Evolutionary conservation across 129 eudicot genomes (phyloP).

Genomic region (Solidago caesia): DNA sequence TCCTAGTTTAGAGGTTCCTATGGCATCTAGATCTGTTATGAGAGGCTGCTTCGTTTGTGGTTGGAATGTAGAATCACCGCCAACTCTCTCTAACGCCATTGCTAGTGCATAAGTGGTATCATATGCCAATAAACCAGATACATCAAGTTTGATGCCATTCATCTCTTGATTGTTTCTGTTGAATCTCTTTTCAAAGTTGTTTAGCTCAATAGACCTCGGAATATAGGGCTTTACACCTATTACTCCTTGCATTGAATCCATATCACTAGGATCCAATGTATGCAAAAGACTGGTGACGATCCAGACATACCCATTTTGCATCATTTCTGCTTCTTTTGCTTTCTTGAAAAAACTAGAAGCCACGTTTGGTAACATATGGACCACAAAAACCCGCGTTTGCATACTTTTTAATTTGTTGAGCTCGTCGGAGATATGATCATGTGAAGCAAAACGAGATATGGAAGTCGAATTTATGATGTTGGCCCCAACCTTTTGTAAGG

Average conservation of each 20-base stretch:
- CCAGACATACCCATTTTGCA: slow-evolving; percentile 58
- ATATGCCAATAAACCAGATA: slow-evolving; percentile 50
- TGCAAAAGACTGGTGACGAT: slow-evolving; percentile 40
- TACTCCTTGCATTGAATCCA: slow-evolving; percentile 45
- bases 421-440: slow-evolving; percentile 32
- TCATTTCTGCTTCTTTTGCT: slow-evolving; percentile 45
- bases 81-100: slow-evolving; percentile 39
- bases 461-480: background rate
- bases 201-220: slow-evolving; percentile 23
- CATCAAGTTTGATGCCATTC: slow-evolving; percentile 16
- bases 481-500: background rate
- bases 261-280: slow-evolving; percentile 15
- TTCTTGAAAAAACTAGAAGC: slow-evolving; percentile 41
- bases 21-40: slow-evolving; percentile 9
- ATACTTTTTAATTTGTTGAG: slow-evolving; percentile 40
- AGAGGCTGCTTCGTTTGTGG: background rate
- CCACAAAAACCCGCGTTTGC: slow-evolving; percentile 54
- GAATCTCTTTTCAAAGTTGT: background rate
- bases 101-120: slow-evolving; percentile 45
- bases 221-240: slow-evolving; percentile 39
- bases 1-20: slow-evolving; percentile 35
- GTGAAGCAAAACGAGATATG: background rate
- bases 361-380: slow-evolving; percentile 37
- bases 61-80: background rate
- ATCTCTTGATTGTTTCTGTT: slow-evolving; percentile 11